Evolutionary conservation across 2,329 filamentous ascomycete species (phyloP).

Genomic region (Cladophialophora carrionii): DNA sequence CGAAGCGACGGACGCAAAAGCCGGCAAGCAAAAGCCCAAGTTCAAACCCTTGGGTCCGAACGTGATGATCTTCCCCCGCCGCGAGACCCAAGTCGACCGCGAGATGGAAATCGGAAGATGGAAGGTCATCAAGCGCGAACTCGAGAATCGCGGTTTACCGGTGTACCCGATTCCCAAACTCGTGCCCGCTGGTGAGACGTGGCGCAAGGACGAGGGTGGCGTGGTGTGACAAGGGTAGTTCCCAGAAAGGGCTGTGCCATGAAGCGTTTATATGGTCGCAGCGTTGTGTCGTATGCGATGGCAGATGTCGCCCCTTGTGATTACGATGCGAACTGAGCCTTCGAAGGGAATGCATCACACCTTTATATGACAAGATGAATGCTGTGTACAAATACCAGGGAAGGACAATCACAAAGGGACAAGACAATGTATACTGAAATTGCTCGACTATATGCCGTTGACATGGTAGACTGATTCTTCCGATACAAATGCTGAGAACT

Average conservation of each 20-base stretch:
- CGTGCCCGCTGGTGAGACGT: slow-evolving; percentile 13
- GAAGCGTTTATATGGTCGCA: background rate
- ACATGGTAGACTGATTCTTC: background rate
- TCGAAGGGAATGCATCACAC: background rate
- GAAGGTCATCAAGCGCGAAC: slow-evolving; percentile 76
- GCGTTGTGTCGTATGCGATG: background rate
- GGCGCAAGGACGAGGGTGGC: slow-evolving; percentile 7
- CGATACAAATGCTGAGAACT: background rate
- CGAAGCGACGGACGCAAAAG: background rate
- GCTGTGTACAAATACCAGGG: background rate
- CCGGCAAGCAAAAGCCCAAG: slow-evolving; percentile 9
- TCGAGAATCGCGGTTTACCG: slow-evolving; percentile 65
- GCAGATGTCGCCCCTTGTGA: background rate
- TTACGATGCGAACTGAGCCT: background rate
- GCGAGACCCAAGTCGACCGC: slow-evolving; percentile 71
- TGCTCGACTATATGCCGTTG: background rate
- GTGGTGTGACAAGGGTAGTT: background rate
- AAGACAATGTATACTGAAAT: background rate
- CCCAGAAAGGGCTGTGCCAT: background rate
- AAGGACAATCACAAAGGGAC: background rate
- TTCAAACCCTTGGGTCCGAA: slow-evolving; percentile 54
- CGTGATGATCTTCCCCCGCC: slow-evolving; percentile 66
- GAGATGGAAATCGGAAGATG: slow-evolving; percentile 73
- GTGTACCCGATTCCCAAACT: slow-evolving; percentile 49
- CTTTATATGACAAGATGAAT: background rate